A percentile compares a stretch with the other conserved stretches of the same genome.
Evolutionary conservation across 352 stramenopile species (phyloP).

Genomic region (Pythium coloratum): DNA sequence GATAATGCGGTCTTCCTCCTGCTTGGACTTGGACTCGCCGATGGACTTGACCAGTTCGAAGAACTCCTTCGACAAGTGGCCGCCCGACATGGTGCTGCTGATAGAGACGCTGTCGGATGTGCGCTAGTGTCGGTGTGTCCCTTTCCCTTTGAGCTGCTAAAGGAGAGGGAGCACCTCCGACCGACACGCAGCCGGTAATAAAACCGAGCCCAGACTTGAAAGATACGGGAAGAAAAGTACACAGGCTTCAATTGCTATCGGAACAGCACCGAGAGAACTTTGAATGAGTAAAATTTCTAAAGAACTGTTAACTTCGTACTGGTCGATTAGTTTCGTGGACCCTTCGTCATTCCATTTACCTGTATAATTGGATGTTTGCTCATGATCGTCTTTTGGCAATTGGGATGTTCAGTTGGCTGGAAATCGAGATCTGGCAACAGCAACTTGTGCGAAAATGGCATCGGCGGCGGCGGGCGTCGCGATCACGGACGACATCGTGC

Average conservation of each 20-base stretch:
- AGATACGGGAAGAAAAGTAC: slow-evolving; percentile 28
- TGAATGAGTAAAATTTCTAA: background rate
- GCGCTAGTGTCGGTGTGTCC: background rate
- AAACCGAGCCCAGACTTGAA: slow-evolving; percentile 16
- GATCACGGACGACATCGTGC: slow-evolving; percentile 60
- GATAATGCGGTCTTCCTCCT: slow-evolving; percentile 99
- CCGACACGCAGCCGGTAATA: slow-evolving; percentile 20
- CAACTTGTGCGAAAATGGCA: slow-evolving; percentile 1
- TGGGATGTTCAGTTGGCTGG: slow-evolving; percentile 4
- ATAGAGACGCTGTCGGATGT: no score
- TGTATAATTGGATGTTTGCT: slow-evolving; percentile 15
- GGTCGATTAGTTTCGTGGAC: slow-evolving; percentile 18
- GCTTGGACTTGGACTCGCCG: slow-evolving; percentile 99
- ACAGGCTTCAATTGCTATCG: slow-evolving; percentile 28
- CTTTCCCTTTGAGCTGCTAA: background rate
- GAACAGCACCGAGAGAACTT: slow-evolving; percentile 26
- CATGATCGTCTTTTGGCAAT: background rate
- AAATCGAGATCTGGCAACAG: background rate
- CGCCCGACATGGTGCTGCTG: slow-evolving; percentile 69
- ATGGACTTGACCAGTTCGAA: slow-evolving; percentile 99
- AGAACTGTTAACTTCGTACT: slow-evolving; percentile 9
- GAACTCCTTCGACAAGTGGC: slow-evolving; percentile 96
- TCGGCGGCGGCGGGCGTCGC: slow-evolving; percentile 27
- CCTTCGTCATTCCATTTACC: background rate
- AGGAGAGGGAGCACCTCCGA: slow-evolving; percentile 6